Base-by-base conservation (phyloP, 2,329 filamentous ascomycete genomes). In the Colletotrichum cordylinicola region DNA sequence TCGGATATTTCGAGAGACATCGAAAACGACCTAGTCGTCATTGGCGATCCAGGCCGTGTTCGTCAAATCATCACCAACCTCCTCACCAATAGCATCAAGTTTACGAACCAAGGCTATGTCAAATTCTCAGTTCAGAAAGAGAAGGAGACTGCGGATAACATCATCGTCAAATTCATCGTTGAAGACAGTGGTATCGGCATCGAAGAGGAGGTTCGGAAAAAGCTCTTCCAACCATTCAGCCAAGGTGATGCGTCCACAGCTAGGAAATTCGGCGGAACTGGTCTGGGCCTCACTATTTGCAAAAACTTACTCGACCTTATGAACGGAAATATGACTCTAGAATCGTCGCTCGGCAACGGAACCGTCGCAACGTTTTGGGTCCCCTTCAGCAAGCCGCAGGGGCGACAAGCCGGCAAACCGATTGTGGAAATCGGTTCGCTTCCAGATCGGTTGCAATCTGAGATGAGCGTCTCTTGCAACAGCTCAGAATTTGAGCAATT, bases 61-160 rank as follows among this genome's bases (percentile, higher is more conserved):
- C 91, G 96, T 64, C 96, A 98, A 80, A 96, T 98, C 76, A 90
- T 96, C 52, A 95, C 93, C 3, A 96, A 96, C 80, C 86, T 96
- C 2, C 86, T 96, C 24, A 95, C 94, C 4, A 95, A 95, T 82
- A 93, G 91, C 77, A 94, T 95, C 84, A 95, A 95, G 79, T 95
- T 95, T 80, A 95, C 93, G 0, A 91, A 90, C 18, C 89, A 93
- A 72, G 94, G 94, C 2, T 90, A 89, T 72, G 93, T 95, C 29
- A 92, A 89, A 64, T 91, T 96, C 78, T 90, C 89, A 0, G 93
- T 94, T 2, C 84, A 87, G 15, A 92, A 93, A 56, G 89, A 92
- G 74, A 89, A 88, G 58, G 93, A 96, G 81, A 91, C 91, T 0
- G 82, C 88, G 1, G 93, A 95, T 9, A 90, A 86, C 0, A 90